Percentiles rank a stretch among this genome's conserved stretches.
phyloP scores from a whole-genome alignment of 768 basidiomycete species.

The Tricholoma saponaceum region DNA sequence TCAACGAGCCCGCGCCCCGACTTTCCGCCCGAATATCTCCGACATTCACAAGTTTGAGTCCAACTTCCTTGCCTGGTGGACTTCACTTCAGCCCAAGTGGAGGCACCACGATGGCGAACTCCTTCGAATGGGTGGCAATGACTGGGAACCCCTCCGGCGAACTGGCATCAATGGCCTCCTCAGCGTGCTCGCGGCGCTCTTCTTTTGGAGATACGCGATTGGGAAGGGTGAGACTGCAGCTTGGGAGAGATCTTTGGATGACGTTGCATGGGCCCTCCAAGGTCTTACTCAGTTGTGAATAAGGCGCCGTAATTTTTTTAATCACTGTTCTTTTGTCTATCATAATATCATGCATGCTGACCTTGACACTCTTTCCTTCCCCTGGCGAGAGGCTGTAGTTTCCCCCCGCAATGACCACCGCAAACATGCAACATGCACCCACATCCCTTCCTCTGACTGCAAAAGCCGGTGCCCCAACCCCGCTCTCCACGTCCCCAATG shows the following conservation, averaged over 20 bases:
- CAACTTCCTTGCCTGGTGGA: neutral
- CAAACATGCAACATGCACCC: neutral
- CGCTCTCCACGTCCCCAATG: neutral
- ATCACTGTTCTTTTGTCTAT: neutral
- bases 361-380: neutral
- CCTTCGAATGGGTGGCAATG: neutral
- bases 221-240: constrained; percentile 2
- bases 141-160: neutral
- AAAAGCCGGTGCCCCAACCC: neutral
- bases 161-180: neutral
- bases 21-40: neutral
- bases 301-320: neutral
- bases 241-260: constrained; percentile 11
- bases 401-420: neutral
- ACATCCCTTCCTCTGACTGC: neutral
- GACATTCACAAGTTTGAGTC: neutral
- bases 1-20: neutral
- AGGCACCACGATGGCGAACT: neutral
- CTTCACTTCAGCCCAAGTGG: neutral
- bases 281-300: neutral
- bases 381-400: neutral
- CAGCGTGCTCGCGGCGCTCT: neutral
- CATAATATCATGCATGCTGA: neutral
- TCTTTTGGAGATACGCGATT: constrained; percentile 2
- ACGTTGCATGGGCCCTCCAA: neutral